Percentiles rank a stretch among this genome's conserved stretches.
Evolutionary conservation across 306 rosid species (phyloP).

Genomic region (Vigna angularis): DNA sequence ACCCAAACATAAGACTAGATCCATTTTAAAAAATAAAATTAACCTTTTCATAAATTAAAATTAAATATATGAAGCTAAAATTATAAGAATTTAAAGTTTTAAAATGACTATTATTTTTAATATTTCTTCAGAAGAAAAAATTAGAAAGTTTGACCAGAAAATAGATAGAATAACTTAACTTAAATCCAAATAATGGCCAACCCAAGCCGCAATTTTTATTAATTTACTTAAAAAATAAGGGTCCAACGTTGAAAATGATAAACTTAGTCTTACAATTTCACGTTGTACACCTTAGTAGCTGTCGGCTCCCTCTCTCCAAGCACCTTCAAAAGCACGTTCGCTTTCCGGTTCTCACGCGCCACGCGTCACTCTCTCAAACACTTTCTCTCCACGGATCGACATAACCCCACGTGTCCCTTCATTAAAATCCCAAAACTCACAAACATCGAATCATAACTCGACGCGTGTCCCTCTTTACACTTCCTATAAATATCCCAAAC

Average conservation of each 20-base stretch:
- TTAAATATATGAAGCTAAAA: too few species aligned
- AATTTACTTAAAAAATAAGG: too few species aligned
- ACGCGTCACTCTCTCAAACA: conserved; percentile 56
- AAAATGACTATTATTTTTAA: too few species aligned
- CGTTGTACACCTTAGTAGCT: conserved; percentile 19
- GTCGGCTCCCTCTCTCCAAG: conserved; percentile 58
- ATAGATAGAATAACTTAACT: too few species aligned
- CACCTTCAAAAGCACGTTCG: conserved; percentile 50
- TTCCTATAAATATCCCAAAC: conserved; percentile 40
- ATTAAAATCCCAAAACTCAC: background rate
- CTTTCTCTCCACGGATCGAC: conserved; percentile 21
- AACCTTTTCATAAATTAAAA: too few species aligned
- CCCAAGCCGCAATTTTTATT: too few species aligned
- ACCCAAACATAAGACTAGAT: too few species aligned
- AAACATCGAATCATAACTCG: background rate
- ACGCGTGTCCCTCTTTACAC: conserved; percentile 57
- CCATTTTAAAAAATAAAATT: too few species aligned
- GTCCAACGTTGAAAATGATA: background rate
- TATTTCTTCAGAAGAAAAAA: too few species aligned
- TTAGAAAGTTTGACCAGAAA: too few species aligned
- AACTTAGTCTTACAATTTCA: conserved; percentile 40
- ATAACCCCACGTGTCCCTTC: conserved; percentile 38
- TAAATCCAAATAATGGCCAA: too few species aligned
- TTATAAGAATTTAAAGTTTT: too few species aligned
- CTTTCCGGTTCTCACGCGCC: conserved; percentile 37